Percentiles rank a stretch among this genome's conserved stretches.
Evolutionary conservation across 1,284 basidiomycete species (phyloP).

Genomic region (Ustilago tritici): DNA sequence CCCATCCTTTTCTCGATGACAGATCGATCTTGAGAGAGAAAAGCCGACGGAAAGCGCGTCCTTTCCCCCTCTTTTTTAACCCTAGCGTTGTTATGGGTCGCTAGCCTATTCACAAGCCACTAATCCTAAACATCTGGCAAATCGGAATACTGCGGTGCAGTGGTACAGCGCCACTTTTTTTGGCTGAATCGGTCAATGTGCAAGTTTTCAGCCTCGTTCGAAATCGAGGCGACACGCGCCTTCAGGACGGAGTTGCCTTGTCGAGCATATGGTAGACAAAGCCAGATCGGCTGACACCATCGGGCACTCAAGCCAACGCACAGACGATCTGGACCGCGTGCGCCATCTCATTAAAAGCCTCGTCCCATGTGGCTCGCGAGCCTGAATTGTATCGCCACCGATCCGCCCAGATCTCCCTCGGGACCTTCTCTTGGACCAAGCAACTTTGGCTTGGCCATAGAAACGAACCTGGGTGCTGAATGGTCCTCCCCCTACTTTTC

Average conservation of each 20-base stretch:
- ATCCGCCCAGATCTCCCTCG: neutral
- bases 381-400: constrained; percentile 1
- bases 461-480: no score
- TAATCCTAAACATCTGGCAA: neutral
- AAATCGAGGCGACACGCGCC: neutral
- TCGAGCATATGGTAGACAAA: neutral
- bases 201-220: neutral
- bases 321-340: constrained; percentile 14
- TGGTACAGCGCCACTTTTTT: neutral
- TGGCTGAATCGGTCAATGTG: neutral
- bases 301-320: neutral
- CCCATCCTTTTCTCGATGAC: neutral
- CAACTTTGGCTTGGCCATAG: neutral
- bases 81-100: neutral
- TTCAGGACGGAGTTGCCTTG: constrained; percentile 1
- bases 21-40: neutral
- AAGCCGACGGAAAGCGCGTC: constrained; percentile 1
- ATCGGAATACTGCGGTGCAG: neutral
- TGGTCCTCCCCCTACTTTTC: no score
- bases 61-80: neutral
- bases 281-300: constrained; percentile 10
- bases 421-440: neutral
- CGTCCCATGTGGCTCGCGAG: constrained; percentile 9
- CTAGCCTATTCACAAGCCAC: constrained; percentile 1
- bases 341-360: constrained; percentile 15